Evolutionary conservation across 441 rosid species (phyloP), one percentile per base, ranked within the genome.

Genomic region (Bruguiera hainesii): DNA sequence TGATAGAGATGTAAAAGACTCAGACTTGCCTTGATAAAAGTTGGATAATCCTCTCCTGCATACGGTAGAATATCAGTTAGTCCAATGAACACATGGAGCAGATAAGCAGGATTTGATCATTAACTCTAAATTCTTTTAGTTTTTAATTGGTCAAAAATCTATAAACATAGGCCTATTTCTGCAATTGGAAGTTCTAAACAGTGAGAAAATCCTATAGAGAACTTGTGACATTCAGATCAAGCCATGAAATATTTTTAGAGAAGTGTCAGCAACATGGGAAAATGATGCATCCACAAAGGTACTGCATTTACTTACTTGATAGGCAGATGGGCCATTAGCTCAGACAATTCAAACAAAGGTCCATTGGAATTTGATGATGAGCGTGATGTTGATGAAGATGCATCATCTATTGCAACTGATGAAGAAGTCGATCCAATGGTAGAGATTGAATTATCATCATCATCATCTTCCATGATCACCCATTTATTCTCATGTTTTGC

Each of bases 301-400:
- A 23, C 25, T 9, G 16, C 25, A 4, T 11, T 8, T 4, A 60
- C 88, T 82, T 79, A 85, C 92, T 85, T 82, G 79, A 87, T 79
- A 58, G 89, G 92, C 25, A 85, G 82, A 61, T 80, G 79, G 25
- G 80, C 72, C 87, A 85, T 82, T 76, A 87, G 87, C 59, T 87
- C 87, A n/a, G 89, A 85, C 8, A 87, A 65, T 63, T 82, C 80
- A 78, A 62, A 87, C 57, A 87, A 67, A 67, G 88, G 81, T 20
- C 84, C 88, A 46, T 66, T 78, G 15, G 79, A 73, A 13, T 63
- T 56, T 6, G 82, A 75, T 5, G 77, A 65, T 26, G 82, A 73
- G 30, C 68, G 49, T 19, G 80, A 77, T 30, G 68, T 31, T 30
- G 79, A 65, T 55, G 86, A 78, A 29, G 84, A 67, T 70, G 79